A percentile compares a stretch with the other conserved stretches of the same genome.
Conservation (phyloP, 345 rosid genomes). For the Aegle marmelos region DNA sequence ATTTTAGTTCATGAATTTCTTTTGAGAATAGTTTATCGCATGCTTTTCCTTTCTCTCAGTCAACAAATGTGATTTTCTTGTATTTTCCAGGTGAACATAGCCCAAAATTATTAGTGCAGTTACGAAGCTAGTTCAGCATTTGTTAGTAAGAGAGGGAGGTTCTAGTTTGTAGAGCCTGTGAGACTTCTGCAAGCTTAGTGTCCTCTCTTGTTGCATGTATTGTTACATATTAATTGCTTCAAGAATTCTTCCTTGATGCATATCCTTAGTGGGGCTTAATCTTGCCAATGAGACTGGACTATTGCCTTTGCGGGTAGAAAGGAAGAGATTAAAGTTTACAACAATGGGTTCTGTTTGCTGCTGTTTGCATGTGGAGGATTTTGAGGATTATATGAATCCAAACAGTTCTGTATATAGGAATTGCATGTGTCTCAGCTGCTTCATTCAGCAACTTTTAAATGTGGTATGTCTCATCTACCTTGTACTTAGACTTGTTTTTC, state of each 20-base stretch:
- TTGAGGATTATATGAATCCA: conserved; percentile 78
- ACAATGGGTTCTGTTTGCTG: conserved; percentile 90
- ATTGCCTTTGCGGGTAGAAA: conserved; percentile 11
- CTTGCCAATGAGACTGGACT: conserved; percentile 23
- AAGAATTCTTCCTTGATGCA: conserved; percentile 21
- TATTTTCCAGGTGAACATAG: conserved; percentile 34
- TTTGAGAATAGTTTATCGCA: conserved; percentile 5
- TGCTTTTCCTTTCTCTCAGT: conserved; percentile 11
- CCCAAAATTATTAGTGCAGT: conserved; percentile 11
- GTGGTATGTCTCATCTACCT: conserved; percentile 43
- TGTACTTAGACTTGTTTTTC: conserved; percentile 3
- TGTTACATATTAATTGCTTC: background rate
- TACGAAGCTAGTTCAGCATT: conserved; percentile 12
- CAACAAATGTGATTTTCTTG: conserved; percentile 2
- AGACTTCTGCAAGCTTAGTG: conserved; percentile 54
- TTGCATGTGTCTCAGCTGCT: conserved; percentile 77
- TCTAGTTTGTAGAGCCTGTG: conserved; percentile 42
- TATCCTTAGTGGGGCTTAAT: conserved; percentile 4
- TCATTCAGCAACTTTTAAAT: conserved; percentile 66
- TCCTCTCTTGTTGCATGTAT: conserved; percentile 40
- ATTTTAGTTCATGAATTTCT: background rate
- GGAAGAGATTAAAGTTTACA: conserved; percentile 31
- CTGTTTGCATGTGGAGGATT: conserved; percentile 66
- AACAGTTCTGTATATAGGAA: conserved; percentile 68
- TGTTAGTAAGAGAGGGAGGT: conserved; percentile 44